A percentile compares a stretch with the other conserved stretches of the same genome.
Conservation (phyloP, 2,329 filamentous ascomycete species). For the Penicillium sp. region DNA sequence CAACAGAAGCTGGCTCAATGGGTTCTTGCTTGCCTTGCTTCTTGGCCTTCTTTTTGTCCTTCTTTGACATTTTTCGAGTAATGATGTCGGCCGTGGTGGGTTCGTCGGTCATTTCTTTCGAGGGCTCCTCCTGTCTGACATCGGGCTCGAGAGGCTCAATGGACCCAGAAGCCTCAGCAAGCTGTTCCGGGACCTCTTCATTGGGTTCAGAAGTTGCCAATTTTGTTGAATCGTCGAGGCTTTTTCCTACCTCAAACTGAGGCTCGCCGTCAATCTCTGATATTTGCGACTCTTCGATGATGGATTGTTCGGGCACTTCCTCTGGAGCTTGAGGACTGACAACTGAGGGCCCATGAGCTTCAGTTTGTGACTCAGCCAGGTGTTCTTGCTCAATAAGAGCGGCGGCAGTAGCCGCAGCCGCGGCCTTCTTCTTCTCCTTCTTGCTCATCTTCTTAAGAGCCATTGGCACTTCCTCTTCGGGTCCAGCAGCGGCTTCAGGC, state of each 20-base stretch:
- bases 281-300: neutral
- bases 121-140: slow-evolving; percentile 7
- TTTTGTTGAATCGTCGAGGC: neutral
- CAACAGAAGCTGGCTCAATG: slow-evolving; percentile 1
- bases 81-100: slow-evolving; percentile 10
- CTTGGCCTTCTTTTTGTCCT: slow-evolving; percentile 38
- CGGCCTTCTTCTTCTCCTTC: slow-evolving; percentile 29
- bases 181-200: neutral
- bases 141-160: neutral
- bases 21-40: slow-evolving; percentile 23
- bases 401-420: slow-evolving; percentile 11
- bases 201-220: neutral
- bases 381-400: slow-evolving; percentile 10
- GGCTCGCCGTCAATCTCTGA: neutral
- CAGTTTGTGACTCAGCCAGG: neutral
- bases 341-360: neutral
- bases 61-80: slow-evolving; percentile 36
- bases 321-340: neutral
- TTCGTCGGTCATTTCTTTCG: slow-evolving; percentile 15
- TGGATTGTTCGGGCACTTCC: neutral
- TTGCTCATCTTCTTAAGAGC: slow-evolving; percentile 29
- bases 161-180: neutral
- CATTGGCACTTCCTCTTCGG: slow-evolving; percentile 3
- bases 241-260: neutral
- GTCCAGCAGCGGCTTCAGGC: slow-evolving; percentile 2